Base-by-base conservation (phyloP, 1,139 yeast genomes). In the Kurtzmaniella natalensis region DNA sequence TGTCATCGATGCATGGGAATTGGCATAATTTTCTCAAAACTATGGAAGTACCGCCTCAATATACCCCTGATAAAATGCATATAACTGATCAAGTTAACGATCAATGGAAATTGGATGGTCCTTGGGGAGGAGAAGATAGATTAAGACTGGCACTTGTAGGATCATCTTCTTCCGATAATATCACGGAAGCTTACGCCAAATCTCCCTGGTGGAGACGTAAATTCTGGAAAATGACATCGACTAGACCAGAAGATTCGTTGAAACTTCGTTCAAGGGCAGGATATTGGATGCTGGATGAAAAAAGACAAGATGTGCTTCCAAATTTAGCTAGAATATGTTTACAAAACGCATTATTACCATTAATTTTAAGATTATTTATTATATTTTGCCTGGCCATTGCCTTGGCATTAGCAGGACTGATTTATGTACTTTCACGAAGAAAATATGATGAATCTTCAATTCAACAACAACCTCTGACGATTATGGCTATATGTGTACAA, bases 401-500 rank as follows among this genome's bases (percentile, higher is more conserved):
- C 0, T 63, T 87, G 42, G 88, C 77, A 0, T 52, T 87, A 22
- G 86, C 95, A 0, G 62, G 72, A n/a, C 59, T 81, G 30, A 78
- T 86, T 11, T 81, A 64, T 47, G 70, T 65, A 11, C 64, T 64
- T 38, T 78, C 84, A 3, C 47, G 44, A 40, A 33, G 47, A 18
- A 49, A 59, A 16, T 60, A 63, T 39, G 66, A 73, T 9, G 65
- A 61, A n/a, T 34, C 39, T 3, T 51, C 58, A n/a, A 56, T 86
- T 10, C 66, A 73, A 2, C 95, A 87, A 52, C 92, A 86, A 54
- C 83, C 97, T 15, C 81, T 95, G 47, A 86, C 96, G 0, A 78
- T 88, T 34, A 87, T 92, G 95, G 94, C 96, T 1, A 72, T 89
- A 2, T 78, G 78, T 32, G 95, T 89, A 7, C 92, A 88, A 54